A percentile compares a stretch with the other conserved stretches of the same genome.
Evolutionary conservation across 805 yeast genomes (phyloP).

Genomic region (Zygosaccharomyces kombuchaensis): DNA sequence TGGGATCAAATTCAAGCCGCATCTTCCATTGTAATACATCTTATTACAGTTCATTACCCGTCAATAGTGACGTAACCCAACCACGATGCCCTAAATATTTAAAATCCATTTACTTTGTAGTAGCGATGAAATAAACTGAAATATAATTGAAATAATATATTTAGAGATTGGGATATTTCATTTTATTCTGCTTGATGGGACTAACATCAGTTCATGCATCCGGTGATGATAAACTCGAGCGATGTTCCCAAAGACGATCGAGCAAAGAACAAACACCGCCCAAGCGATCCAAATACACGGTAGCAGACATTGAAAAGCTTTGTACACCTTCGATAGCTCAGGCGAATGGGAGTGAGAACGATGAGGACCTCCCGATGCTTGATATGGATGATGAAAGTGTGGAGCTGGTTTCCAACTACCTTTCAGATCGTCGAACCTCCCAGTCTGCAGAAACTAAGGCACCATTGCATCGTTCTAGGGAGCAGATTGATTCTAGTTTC

Average conservation of each 20-base stretch:
- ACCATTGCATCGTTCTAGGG: constrained; percentile 1
- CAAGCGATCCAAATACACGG: constrained; percentile 14
- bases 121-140: too few relatives aligned
- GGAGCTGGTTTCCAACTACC: constrained; percentile 41
- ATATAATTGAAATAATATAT: too few relatives aligned
- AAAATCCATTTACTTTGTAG: too few relatives aligned
- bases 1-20: too few relatives aligned
- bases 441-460: neutral
- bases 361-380: constrained; percentile 46
- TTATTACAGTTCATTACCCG: too few relatives aligned
- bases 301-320: constrained; percentile 17
- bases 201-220: constrained; percentile 11
- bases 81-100: too few relatives aligned
- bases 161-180: neutral
- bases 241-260: neutral
- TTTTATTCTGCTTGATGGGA: constrained; percentile 3
- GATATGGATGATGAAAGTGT: constrained; percentile 47
- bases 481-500: constrained; percentile 13
- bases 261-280: neutral
- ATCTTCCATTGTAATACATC: too few relatives aligned
- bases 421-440: constrained; percentile 27
- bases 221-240: neutral
- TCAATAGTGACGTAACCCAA: too few relatives aligned
- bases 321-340: neutral
- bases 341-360: constrained; percentile 2